Base-by-base conservation (phyloP, 805 yeast species). In the Hermanozyma aechmeae region DNA sequence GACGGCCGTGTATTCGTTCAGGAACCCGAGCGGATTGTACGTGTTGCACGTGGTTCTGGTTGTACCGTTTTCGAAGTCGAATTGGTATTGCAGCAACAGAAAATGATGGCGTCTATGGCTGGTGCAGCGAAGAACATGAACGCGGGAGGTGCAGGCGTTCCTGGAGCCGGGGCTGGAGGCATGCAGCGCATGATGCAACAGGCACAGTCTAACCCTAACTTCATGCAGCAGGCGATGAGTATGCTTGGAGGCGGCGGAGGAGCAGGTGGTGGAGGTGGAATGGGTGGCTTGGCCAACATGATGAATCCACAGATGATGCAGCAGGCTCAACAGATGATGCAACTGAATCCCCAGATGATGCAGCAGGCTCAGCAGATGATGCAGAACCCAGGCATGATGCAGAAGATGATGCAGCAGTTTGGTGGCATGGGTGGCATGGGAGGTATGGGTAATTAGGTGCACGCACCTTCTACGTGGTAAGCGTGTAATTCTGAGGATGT, bases 41-140 rank as follows among this genome's bases (percentile, higher is more conserved):
- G 98, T 45, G 89, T 89, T 4, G 97, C 97, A 0, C 70, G 83
- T 40, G 98, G 98, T 6, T 78, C 95, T 3, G 98, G 97, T 14
- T 84, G 96, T 15, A 63, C 92, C 2, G 95, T 81, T 1, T 73
- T 84, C 5, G 97, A 89, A 42, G 95, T 89, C 16, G 96, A 89
- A 53, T 84, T 86, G 71, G 83, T 89, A 18, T 63, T 89, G 38
- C 68, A 77, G 60, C 97, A 92, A 58, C 95, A 83, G 53, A 74
- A 81, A 53, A 81, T 85, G 79, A 86, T 92, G 95, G 85, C 94
- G 1, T 68, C 77, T 30, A 83, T 89, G 92, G 96, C 95, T 2
- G 79, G 79, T 51, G 68, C 68, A 26, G 74, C 75, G 23, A 73
- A 61, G 43, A 53, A 70, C 23, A 62, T 73, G 65, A 66, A 68